Evolutionary conservation across 805 yeast species (phyloP), one percentile per base, ranked within the genome.

Genomic region (Ogataea degrootiae): DNA sequence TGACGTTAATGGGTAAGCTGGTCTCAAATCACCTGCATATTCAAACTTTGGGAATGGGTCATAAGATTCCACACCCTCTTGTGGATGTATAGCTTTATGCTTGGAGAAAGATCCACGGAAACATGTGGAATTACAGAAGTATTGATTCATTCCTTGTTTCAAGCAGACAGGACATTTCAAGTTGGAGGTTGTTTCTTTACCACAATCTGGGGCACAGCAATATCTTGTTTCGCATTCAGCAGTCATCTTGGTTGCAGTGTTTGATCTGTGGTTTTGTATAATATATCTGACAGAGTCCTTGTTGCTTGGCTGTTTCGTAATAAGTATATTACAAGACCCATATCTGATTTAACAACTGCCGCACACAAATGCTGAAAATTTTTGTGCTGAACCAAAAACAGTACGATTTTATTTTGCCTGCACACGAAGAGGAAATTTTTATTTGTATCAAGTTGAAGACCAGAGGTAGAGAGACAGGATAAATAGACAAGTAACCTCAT

Each of bases 111-210:
- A 71, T 41, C 84, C 70, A 62, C 85, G 80, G 71, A 88, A 92
- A 67, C 99, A 92, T 1, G 69, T 69, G 55, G 91, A 96, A 60
- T 82, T 77, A 70, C 99, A 94, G 68, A 92, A 94, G 17, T 75
- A 75, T 42, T 79, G 71, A 37, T 74, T 71, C 43, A 79, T 57
- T 15, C 82, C 87, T 50, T 75, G 75, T 62, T 94, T 91, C 52
- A 94, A 69, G 67, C 99, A 94, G 15, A 91, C 73, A 0, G 99
- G 99, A 66, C 99, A 94, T 63, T 90, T 90, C 55, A 94, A 72
- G 38, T 75, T 67, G 19, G 95, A 85, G 4, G 72, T 72, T 14
- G 96, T 90, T 35, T 74, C 77, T 58, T 89, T 90, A 19, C 94
- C 94, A 72, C 99, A 94, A 57, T 80, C 87, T 19, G 87, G 79